These are phyloP conservation scores for Penicillium waksmanii DNA, from an alignment of 495 filamentous ascomycete genomes.

Conservation along the genomic window DNA sequence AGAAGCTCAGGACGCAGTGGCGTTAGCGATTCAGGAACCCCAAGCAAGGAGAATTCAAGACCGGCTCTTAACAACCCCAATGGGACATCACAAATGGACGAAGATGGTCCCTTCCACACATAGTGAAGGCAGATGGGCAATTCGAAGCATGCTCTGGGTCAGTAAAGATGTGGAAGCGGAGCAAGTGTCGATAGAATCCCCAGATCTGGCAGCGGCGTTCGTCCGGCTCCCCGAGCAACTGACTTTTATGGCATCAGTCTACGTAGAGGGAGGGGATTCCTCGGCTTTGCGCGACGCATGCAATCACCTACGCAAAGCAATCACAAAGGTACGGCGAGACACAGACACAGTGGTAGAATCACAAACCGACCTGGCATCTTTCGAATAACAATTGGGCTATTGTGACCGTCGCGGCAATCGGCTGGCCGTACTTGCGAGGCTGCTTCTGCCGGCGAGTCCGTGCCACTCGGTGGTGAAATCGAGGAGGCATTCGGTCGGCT, in stretches of 20 bases:
- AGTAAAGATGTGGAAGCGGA: conserved; percentile 31
- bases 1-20: conserved; percentile 17
- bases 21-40: conserved; percentile 29
- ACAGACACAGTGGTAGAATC: conserved; percentile 21
- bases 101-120: conserved; percentile 29
- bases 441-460: too few species aligned
- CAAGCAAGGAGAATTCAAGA: conserved; percentile 29
- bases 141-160: conserved; percentile 37
- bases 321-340: conserved; percentile 17
- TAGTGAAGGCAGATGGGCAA: conserved; percentile 28
- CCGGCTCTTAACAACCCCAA: conserved; percentile 25
- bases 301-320: conserved; percentile 16
- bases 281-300: conserved; percentile 11
- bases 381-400: too few species aligned
- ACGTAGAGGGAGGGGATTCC: conserved; percentile 24
- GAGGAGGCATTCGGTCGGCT: too few species aligned
- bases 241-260: conserved; percentile 32
- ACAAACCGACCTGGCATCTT: too few species aligned
- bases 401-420: too few species aligned
- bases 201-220: conserved; percentile 32
- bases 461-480: too few species aligned
- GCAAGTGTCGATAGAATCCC: conserved; percentile 25
- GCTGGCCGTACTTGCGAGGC: too few species aligned
- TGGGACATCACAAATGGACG: conserved; percentile 33
- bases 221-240: conserved; percentile 20